Evolutionary conservation across 2,329 filamentous ascomycete genomes (phyloP).

Genomic region (Sclerotinia spermophila): DNA sequence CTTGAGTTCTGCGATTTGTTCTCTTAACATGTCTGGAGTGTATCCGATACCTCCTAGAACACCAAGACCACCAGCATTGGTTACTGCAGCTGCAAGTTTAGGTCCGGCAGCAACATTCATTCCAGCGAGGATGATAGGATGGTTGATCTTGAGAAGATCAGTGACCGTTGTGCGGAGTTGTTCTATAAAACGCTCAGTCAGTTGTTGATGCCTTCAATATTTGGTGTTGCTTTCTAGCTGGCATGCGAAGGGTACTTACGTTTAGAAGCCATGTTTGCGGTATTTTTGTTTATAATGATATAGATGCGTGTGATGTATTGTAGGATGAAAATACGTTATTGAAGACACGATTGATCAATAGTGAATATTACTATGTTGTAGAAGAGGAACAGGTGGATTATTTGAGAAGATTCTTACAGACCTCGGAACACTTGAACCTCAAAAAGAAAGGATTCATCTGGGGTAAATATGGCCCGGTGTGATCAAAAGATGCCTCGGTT

Average conservation of each 20-base stretch:
- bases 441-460: not conserved
- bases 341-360: slow-evolving; percentile 4
- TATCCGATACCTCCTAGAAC: slow-evolving; percentile 95
- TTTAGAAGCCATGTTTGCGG: slow-evolving; percentile 67
- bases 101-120: slow-evolving; percentile 99
- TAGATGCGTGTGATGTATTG: slow-evolving; percentile 4
- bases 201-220: not conserved
- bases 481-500: slow-evolving; percentile 33
- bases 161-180: slow-evolving; percentile 88
- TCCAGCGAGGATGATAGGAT: slow-evolving; percentile 90
- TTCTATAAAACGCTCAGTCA: slow-evolving; percentile 50
- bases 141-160: slow-evolving; percentile 96
- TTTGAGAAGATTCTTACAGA: slow-evolving; percentile 11
- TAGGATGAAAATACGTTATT: slow-evolving; percentile 10
- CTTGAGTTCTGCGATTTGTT: slow-evolving; percentile 95
- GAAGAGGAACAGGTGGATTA: slow-evolving; percentile 7
- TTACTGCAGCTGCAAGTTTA: slow-evolving; percentile 92
- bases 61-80: slow-evolving; percentile 92
- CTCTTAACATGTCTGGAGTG: slow-evolving; percentile 93
- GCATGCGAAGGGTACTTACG: slow-evolving; percentile 56
- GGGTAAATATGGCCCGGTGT: slow-evolving; percentile 26
- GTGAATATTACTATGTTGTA: not conserved
- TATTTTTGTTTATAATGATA: slow-evolving; percentile 17
- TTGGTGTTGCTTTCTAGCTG: not conserved
- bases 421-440: not conserved